Evolutionary conservation across 169 alveolate species (phyloP).

Genomic region (Condylostoma magnum): DNA sequence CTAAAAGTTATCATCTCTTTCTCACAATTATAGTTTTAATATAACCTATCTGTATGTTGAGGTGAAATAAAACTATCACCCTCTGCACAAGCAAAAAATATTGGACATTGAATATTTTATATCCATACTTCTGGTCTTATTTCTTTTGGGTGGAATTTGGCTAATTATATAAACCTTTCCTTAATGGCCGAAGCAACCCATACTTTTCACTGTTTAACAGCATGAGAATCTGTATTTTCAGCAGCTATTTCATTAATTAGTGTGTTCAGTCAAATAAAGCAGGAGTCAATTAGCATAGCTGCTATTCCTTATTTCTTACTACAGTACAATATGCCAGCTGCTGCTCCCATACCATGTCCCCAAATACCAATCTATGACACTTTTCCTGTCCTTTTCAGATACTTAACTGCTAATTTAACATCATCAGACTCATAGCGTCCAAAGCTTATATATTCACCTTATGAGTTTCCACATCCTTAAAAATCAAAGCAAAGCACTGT

Average conservation of each 20-base stretch:
- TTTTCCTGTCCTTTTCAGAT: constrained; percentile 65
- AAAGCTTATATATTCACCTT: constrained; percentile 77
- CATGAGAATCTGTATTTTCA: not conserved
- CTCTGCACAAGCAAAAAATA: not conserved
- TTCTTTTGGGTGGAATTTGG: not conserved
- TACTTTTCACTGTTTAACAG: not conserved
- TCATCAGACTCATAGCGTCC: constrained; percentile 91
- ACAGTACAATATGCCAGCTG: constrained; percentile 87
- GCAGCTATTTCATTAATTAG: constrained; percentile 2
- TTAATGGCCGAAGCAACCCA: not conserved
- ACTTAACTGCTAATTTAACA: constrained; percentile 77
- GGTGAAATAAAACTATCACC: not conserved
- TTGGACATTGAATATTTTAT: not conserved
- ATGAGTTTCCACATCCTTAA: constrained; percentile 85
- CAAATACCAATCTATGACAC: constrained; percentile 90
- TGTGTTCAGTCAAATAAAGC: not conserved
- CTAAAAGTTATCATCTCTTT: not conserved
- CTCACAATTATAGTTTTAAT: not conserved
- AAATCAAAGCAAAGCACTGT: constrained; percentile 65
- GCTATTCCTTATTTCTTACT: constrained; percentile 84
- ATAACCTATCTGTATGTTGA: not conserved
- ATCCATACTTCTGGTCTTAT: not conserved
- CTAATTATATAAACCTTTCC: not conserved
- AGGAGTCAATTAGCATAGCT: constrained; percentile 11
- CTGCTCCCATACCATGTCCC: constrained; percentile 96